Evolutionary conservation across 495 filamentous ascomycete species (phyloP).

Genomic region (Friedmanniomyces simplex): DNA sequence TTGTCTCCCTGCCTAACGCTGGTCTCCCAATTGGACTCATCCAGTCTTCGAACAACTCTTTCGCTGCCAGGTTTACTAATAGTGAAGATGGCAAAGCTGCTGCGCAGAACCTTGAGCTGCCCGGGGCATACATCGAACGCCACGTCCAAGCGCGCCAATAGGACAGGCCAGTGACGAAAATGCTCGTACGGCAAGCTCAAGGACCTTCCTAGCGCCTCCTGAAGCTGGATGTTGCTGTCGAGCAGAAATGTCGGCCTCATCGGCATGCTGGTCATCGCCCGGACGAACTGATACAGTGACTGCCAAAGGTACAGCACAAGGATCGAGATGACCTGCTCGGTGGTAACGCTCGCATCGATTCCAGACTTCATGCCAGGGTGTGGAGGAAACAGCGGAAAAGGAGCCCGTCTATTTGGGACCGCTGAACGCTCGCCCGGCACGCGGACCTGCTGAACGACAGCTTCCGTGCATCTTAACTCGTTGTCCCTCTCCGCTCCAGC

Average conservation of each 20-base stretch:
- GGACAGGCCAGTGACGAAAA: not conserved
- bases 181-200: not conserved
- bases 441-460: not conserved
- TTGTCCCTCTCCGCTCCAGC: not conserved
- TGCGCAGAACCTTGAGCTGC: not conserved
- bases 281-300: not conserved
- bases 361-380: not conserved
- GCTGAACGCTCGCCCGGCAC: not conserved
- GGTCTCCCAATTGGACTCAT: not conserved
- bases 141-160: not conserved
- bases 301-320: not conserved
- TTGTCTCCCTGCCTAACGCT: not conserved
- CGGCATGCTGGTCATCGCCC: slow-evolving; percentile 1
- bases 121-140: not conserved
- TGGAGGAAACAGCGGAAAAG: not conserved
- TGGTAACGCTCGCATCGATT: not conserved
- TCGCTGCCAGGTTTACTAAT: too few species aligned
- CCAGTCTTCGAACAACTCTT: not conserved
- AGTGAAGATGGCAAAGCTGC: not conserved
- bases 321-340: not conserved
- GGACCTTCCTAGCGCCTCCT: not conserved
- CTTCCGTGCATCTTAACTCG: too few species aligned
- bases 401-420: not conserved
- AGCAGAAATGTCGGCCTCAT: not conserved
- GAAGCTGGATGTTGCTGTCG: not conserved